Evolutionary conservation across 192 early-diverging fungal genomes (phyloP), one percentile per base, ranked within the genome.

Genomic region (Coemansia sp.): DNA sequence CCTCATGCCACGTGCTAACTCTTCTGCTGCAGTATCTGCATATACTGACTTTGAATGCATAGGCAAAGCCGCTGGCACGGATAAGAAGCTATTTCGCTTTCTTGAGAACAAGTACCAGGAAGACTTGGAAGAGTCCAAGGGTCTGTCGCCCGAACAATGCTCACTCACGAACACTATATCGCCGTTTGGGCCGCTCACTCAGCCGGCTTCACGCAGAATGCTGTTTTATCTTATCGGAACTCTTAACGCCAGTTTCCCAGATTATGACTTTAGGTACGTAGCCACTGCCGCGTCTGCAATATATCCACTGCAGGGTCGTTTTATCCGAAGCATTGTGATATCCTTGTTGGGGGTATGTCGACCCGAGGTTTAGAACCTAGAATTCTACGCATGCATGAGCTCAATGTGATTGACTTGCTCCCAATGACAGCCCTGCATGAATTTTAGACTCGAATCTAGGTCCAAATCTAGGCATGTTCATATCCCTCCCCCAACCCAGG

Each of bases 141-240:
- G 74, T 61, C 65, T 91, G 54, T 89, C 90, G 27, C 88, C 90
- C 30, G 88, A 91, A 63, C 75, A 87, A 39, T 71, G 67, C 68
- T 82, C 80, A 51, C 74, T 91, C 30, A 88, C 86, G 7, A 88
- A 88, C 69, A 84, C 85, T 36, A 81, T 89, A 30, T 92, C 91
- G 23, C 93, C 94, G 57, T 94, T 92, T 85, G 94, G 95, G n/a
- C 90, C 93, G 14, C 77, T 98, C 63, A 86, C 88, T n/a, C 85
- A 95, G 71, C 69, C 90, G 1, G 87, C 94, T 3, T 91, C 92
- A 21, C 84, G 94, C 33, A 91, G 90, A 82, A 94, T 92, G 6
- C 84, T 97, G 36, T 97, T 97, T 72, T 96, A 96, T 64, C 84
- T 99, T 27, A 89, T 99, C 20, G 93, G 92, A 14, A 99, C 97